Evolutionary conservation across 352 stramenopile species (phyloP).

Genomic region (Thraustotheca clavata): DNA sequence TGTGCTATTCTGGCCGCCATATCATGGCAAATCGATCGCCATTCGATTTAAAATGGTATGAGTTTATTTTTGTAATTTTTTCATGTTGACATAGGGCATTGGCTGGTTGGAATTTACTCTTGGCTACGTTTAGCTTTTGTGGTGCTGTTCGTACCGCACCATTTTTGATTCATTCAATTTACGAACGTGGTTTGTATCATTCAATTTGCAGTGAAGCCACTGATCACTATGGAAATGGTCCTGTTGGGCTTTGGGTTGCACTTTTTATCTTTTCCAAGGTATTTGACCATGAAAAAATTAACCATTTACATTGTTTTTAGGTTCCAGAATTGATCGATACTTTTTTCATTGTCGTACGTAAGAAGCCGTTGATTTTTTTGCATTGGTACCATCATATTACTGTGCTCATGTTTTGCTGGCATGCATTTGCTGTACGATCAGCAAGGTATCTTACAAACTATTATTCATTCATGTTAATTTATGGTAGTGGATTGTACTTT

Average conservation of each 20-base stretch:
- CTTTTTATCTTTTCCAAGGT: slow-evolving; percentile 84
- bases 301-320: slow-evolving; percentile 5
- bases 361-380: slow-evolving; percentile 96
- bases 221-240: slow-evolving; percentile 58
- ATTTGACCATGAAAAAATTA: background rate
- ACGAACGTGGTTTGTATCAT: slow-evolving; percentile 67
- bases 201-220: slow-evolving; percentile 67
- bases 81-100: slow-evolving; percentile 36
- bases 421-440: slow-evolving; percentile 89
- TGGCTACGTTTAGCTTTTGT: slow-evolving; percentile 73
- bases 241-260: slow-evolving; percentile 67
- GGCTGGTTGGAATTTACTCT: slow-evolving; percentile 65
- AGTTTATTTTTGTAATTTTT: no score
- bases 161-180: slow-evolving; percentile 80
- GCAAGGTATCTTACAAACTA: slow-evolving; percentile 29
- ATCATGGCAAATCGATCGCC: slow-evolving; percentile 70
- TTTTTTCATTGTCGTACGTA: slow-evolving; percentile 95
- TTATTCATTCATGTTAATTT: background rate
- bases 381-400: slow-evolving; percentile 99
- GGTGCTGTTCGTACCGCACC: slow-evolving; percentile 64
- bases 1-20: slow-evolving; percentile 67
- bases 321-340: slow-evolving; percentile 93
- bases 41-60: slow-evolving; percentile 46
- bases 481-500: slow-evolving; percentile 89
- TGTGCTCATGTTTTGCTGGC: slow-evolving; percentile 96